Percentiles rank a stretch among this genome's conserved stretches.
phyloP scores from a whole-genome alignment of 1,139 yeast species.

The Yamadazyma diddensiae region DNA sequence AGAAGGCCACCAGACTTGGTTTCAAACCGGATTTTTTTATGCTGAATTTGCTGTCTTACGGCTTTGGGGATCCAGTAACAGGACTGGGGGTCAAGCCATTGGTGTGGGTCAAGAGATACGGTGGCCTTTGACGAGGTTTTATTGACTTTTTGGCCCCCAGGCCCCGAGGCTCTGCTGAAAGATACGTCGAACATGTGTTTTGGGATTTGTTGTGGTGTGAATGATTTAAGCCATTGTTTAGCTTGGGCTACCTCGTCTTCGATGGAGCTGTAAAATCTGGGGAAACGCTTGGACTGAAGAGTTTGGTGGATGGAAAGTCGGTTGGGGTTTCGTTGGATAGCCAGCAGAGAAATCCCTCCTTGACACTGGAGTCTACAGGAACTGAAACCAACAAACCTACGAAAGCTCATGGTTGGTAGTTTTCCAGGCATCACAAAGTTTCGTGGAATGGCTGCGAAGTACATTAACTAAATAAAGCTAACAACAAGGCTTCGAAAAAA shows the following conservation, averaged over 20 bases:
- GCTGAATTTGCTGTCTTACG: conserved; percentile 42
- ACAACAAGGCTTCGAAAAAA: neutral
- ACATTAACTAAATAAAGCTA: conserved; percentile 1
- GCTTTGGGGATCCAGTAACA: conserved; percentile 63
- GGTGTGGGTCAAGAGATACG: conserved; percentile 43
- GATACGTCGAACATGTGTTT: conserved; percentile 46
- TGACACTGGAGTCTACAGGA: too few species aligned
- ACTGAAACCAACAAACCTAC: too few species aligned
- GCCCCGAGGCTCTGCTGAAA: conserved; percentile 79
- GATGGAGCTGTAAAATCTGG: too few species aligned
- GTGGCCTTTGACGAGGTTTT: conserved; percentile 82
- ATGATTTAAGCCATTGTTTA: conserved; percentile 12
- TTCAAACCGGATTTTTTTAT: conserved; percentile 48
- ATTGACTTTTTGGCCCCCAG: conserved; percentile 95
- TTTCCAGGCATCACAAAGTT: too few species aligned
- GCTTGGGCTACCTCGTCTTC: conserved; percentile 34
- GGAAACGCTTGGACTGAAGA: neutral
- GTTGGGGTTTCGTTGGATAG: too few species aligned
- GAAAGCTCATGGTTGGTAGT: too few species aligned
- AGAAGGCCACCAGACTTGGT: conserved; percentile 58
- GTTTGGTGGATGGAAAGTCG: too few species aligned
- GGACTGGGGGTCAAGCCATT: conserved; percentile 45
- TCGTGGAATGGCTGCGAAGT: neutral
- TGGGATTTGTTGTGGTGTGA: conserved; percentile 44
- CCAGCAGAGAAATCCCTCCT: too few species aligned